These are phyloP conservation scores for Narthecium ossifragum DNA, from an alignment of 106 monocot genomes.

Conservation along the genomic window DNA sequence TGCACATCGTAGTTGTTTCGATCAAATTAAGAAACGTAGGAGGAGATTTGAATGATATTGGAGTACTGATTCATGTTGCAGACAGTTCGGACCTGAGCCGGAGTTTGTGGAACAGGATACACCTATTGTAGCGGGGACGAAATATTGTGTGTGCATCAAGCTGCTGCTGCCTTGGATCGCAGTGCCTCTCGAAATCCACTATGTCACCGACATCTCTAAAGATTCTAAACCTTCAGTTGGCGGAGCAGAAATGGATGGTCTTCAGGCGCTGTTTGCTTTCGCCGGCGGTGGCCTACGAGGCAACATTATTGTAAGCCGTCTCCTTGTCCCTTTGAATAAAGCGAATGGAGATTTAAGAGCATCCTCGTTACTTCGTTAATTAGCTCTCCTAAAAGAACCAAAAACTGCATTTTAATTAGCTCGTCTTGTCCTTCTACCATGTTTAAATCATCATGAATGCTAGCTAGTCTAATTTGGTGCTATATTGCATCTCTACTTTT, in stretches of 20 bases:
- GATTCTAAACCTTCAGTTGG: too few species aligned
- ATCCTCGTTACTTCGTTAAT: too few species aligned
- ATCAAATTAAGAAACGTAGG: not conserved
- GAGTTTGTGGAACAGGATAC: constrained; percentile 64
- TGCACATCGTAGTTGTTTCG: not conserved
- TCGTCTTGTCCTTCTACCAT: not conserved
- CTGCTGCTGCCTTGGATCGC: constrained; percentile 60
- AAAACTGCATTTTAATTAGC: too few species aligned
- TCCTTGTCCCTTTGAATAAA: too few species aligned
- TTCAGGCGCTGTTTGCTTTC: constrained; percentile 42
- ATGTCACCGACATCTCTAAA: not conserved
- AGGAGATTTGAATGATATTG: not conserved
- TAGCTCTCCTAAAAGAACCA: too few species aligned
- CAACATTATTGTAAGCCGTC: constrained; percentile 78
- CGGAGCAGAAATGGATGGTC: too few species aligned
- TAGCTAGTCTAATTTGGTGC: too few species aligned
- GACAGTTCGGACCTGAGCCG: constrained; percentile 72
- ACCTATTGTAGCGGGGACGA: constrained; percentile 40
- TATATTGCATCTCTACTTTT: not conserved
- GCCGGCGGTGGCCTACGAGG: constrained; percentile 86
- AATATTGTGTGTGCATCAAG: constrained; percentile 68
- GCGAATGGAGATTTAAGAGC: too few species aligned
- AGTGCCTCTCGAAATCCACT: constrained; percentile 46
- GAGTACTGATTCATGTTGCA: too few species aligned
- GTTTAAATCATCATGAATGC: not conserved